Base-by-base conservation (phyloP, 495 filamentous ascomycete genomes). In the Lasiosphaeria hispida region DNA sequence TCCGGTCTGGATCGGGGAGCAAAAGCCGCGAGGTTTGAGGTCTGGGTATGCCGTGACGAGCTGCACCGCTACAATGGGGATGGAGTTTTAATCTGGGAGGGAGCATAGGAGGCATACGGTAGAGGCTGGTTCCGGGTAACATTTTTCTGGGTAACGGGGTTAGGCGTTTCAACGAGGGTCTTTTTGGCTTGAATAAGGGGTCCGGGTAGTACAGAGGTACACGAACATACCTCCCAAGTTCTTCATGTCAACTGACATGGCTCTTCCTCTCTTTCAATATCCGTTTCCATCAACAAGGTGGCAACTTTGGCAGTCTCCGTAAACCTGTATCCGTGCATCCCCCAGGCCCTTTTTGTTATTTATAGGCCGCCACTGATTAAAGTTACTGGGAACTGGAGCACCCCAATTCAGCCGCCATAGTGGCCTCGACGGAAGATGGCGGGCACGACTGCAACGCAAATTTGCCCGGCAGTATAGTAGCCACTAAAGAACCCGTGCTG, bases 311-410 rank as follows among this genome's bases (percentile, higher is more conserved):
- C 36, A 1, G n/a, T n/a, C 41, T 48, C 57, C 51, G 17, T 14
- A 30, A 35, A 17, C 7, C 4, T 48, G 33, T 42, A 48, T 49
- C 9, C 15, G 17, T 30, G 37, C 11, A 11, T 44, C 11, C n/a
- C 34, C 13, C 23, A 35, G 41, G 49, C n/a, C 47, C 47, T 49
- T 11, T 18, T 8, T 34, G 50, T 39, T 64, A 64, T 64, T 60
- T 64, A 54, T 64, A 64, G 58, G 44, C 3, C 40, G 11, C 10
- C 10, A 17, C 41, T 55, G 42, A 50, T 61, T 50, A 64, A 55
- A 48, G 19, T 59, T 53, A 57, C 49, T 51, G 58, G 41, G 36
- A 41, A 49, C 44, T 55, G 23, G 50, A 47, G 39, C 18, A 18
- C 8, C 36, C 14, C 40, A 59, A 61, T 64, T 58, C 45, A 59